Evolutionary conservation across 176 grass and related monocot species (phyloP), one percentile per base, ranked within the genome.

Genomic region (Alloteropsis semialata): DNA sequence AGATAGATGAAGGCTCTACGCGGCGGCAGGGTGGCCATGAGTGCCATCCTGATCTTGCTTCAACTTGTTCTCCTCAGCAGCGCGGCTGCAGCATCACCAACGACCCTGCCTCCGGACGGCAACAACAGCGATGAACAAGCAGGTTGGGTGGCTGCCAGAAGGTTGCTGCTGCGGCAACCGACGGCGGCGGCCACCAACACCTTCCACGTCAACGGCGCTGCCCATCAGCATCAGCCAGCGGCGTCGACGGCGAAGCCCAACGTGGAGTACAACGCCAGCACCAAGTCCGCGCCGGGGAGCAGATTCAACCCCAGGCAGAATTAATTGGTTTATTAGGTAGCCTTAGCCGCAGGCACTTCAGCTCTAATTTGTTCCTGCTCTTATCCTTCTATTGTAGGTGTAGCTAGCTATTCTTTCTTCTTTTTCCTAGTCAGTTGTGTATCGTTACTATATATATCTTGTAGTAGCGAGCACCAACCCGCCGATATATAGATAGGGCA

Each of bases 251-350:
- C 68, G 13, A 83, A 86, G 62, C 67, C 81, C 5, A 59, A 38
- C 4, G 46, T 82, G 64, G 91, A 92, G 82, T 86, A 90, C 80
- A 86, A 86, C 75, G 87, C 82, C 68, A 91, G 91, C 90, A 41
- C 49, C 67, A 90, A 3, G 69, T 76, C 54, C n/a, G 24, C 71
- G 36, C 87, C 85, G 21, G 11, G 13, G 3, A 81, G 63, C 69
- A 57, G 3, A 11, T 9, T 37, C 14, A 94, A 92, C 59, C 94
- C 94, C 75, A 86, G 37, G 34, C 87, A 94, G 8, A 97, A 97
- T 83, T 93, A 96, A 45, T 7, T 28, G 7, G 22, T n/a, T 25
- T 1, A 46, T 49, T 49, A 10, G 13, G 15, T 5, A 1, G 78
- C 32, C 30, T 59, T 6, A 19, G 36, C 69, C 5, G 2, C n/a